Evolutionary conservation across 805 yeast species (phyloP).

Genomic region (Candida quercuum): DNA sequence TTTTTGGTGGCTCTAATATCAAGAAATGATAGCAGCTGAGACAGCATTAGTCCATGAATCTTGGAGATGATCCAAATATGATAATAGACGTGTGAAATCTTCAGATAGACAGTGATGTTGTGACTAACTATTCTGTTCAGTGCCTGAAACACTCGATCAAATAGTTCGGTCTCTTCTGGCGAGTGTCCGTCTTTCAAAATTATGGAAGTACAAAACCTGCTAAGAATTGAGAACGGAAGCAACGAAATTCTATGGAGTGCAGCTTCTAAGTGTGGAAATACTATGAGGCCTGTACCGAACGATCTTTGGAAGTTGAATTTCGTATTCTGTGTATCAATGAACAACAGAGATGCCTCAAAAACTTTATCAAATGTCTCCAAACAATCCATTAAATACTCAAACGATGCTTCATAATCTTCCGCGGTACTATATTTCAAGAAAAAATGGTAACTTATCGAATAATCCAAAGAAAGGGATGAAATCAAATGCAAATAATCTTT

Average conservation of each 20-base stretch:
- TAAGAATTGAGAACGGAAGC: neutral
- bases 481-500: neutral
- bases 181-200: neutral
- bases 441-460: neutral
- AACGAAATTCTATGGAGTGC: neutral
- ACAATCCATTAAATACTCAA: neutral
- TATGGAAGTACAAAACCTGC: neutral
- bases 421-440: neutral
- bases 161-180: neutral
- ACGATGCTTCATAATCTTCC: neutral
- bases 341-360: neutral
- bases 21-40: neutral
- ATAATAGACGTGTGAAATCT: neutral
- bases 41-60: neutral
- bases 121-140: neutral
- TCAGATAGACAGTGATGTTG: neutral
- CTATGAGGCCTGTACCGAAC: neutral
- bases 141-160: neutral
- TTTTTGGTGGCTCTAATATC: neutral
- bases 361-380: neutral
- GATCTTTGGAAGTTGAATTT: neutral
- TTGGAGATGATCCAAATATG: neutral
- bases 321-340: neutral
- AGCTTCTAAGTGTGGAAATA: neutral
- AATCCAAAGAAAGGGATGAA: neutral